phyloP scores from a whole-genome alignment of 139 green algal species.

The Tetradesmus obliquus region DNA sequence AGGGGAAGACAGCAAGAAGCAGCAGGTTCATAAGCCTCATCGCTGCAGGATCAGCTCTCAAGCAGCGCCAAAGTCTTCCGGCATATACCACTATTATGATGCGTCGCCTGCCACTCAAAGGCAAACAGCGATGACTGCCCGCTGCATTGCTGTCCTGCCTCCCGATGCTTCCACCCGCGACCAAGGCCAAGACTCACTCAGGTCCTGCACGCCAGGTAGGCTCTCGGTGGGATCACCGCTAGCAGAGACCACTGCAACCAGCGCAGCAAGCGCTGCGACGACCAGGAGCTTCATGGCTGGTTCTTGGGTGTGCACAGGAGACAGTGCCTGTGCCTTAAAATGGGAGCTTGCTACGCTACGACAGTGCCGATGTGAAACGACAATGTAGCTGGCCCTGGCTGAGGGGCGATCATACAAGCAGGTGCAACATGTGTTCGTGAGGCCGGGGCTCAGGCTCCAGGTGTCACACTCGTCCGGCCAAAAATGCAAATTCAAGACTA shows the following conservation, averaged over 20 bases:
- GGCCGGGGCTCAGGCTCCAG: background rate
- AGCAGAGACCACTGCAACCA: background rate
- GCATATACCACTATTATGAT: background rate
- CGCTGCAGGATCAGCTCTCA: background rate
- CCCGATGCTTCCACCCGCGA: no score
- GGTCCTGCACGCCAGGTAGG: slow-evolving; percentile 62
- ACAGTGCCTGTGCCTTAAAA: no score
- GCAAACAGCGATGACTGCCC: background rate
- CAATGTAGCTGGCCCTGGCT: background rate
- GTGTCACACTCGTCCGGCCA: background rate
- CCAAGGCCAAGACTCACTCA: slow-evolving; percentile 55
- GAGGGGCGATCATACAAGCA: background rate
- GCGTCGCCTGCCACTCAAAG: background rate
- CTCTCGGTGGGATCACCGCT: slow-evolving; percentile 56
- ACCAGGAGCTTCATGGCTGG: slow-evolving; percentile 14
- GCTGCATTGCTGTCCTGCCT: slow-evolving; percentile 4
- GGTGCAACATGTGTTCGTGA: background rate
- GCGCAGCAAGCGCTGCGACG: slow-evolving; percentile 6
- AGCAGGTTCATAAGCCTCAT: background rate
- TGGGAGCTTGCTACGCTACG: background rate
- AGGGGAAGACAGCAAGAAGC: background rate
- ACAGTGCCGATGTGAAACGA: background rate
- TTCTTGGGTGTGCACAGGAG: background rate
- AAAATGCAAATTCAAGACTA: no score
- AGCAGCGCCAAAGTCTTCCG: background rate